Percentiles rank a stretch among this genome's conserved stretches.
Evolutionary conservation across 805 yeast species (phyloP).

Genomic region (Ogataea populi-albae): DNA sequence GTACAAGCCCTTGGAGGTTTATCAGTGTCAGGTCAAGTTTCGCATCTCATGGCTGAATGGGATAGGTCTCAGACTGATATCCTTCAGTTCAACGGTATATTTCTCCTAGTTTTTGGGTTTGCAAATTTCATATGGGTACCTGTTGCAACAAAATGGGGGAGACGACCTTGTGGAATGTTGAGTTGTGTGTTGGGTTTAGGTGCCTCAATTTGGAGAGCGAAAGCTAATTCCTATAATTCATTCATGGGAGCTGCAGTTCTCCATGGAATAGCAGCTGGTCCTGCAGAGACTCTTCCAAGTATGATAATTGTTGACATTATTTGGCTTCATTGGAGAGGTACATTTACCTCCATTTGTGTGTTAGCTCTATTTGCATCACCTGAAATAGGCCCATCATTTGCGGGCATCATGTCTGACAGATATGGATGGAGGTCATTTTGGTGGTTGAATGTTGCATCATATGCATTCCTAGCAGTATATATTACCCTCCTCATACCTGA

Average conservation of each 20-base stretch:
- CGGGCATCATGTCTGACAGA: constrained; percentile 10
- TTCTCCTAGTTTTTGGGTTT: constrained; percentile 11
- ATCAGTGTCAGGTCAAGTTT: constrained; percentile 6
- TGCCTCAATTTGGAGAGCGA: constrained; percentile 11
- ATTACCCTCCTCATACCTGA: constrained; percentile 4
- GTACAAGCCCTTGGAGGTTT: constrained; percentile 9
- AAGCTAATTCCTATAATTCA: constrained; percentile 8
- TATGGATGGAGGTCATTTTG: constrained; percentile 10
- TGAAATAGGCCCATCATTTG: constrained; percentile 8
- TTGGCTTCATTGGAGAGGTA: constrained; percentile 10
- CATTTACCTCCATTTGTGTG: constrained; percentile 6
- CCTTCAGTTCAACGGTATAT: constrained; percentile 7
- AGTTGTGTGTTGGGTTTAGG: constrained; percentile 7
- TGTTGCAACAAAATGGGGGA: constrained; percentile 12
- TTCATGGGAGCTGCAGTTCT: constrained; percentile 8
- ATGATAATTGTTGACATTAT: constrained; percentile 10
- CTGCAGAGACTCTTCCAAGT: constrained; percentile 8
- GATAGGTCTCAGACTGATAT: constrained; percentile 4
- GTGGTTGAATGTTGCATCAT: constrained; percentile 10
- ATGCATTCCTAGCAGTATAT: constrained; percentile 2
- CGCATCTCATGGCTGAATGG: constrained; percentile 9
- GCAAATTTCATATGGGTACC: constrained; percentile 12
- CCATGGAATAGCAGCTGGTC: constrained; percentile 10
- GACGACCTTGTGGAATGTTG: constrained; percentile 8
- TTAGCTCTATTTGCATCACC: constrained; percentile 9